These are phyloP conservation scores for Dactylonectria estremocensis DNA, from an alignment of 2,329 filamentous ascomycete genomes.

Conservation along the genomic window DNA sequence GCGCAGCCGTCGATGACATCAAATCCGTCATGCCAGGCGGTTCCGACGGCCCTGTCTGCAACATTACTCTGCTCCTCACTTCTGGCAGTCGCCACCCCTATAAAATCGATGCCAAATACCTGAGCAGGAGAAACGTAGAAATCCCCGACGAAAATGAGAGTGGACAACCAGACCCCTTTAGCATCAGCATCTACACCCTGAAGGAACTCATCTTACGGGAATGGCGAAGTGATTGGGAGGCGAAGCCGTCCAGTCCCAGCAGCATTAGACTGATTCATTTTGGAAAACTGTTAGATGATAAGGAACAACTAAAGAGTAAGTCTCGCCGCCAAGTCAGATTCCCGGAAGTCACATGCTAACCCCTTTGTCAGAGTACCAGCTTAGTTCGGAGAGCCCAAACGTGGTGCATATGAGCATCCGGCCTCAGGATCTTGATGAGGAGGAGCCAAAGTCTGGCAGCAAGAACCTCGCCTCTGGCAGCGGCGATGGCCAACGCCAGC, in stretches of 20 bases:
- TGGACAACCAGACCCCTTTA: constrained; percentile 82
- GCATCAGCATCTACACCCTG: constrained; percentile 92
- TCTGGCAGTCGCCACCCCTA: constrained; percentile 90
- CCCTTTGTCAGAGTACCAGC: constrained; percentile 81
- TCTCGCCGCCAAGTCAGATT: constrained; percentile 34
- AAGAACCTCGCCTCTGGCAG: constrained; percentile 59
- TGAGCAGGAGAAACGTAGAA: constrained; percentile 84
- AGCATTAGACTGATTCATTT: constrained; percentile 94
- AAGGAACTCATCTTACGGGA: constrained; percentile 95
- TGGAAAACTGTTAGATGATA: constrained; percentile 91
- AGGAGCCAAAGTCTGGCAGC: constrained; percentile 80
- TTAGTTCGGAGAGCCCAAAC: constrained; percentile 81
- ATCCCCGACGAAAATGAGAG: constrained; percentile 76
- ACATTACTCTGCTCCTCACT: constrained; percentile 87
- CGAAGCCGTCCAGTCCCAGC: constrained; percentile 86
- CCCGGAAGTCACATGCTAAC: constrained; percentile 12
- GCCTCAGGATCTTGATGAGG: constrained; percentile 88
- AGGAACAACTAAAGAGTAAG: constrained; percentile 86
- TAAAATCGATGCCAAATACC: constrained; percentile 89
- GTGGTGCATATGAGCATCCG: constrained; percentile 96
- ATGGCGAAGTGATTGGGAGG: constrained; percentile 94
- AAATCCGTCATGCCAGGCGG: constrained; percentile 51
- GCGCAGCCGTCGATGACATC: constrained; percentile 60
- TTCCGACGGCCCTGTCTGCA: constrained; percentile 65
- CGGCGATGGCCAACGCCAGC: constrained; percentile 58